phyloP scores from a whole-genome alignment of 345 rosid genomes.

The Eucalyptus cloeziana region DNA sequence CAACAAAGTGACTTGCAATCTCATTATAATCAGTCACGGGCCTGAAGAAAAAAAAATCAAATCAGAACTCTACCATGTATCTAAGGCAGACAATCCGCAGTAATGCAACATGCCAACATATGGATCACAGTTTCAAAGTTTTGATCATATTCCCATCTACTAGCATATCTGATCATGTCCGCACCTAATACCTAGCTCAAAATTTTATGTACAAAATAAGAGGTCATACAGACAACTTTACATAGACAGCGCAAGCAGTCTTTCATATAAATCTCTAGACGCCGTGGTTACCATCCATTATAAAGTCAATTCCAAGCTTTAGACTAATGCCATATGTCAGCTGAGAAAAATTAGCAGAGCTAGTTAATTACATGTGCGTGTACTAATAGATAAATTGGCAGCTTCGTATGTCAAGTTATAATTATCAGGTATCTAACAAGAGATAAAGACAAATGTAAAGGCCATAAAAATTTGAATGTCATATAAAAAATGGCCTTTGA shows the following conservation, averaged over 20 bases:
- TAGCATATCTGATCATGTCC: background rate
- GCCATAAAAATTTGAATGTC: background rate
- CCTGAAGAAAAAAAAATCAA: conserved; percentile 33
- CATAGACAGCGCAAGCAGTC: background rate
- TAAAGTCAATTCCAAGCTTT: background rate
- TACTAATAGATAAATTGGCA: background rate
- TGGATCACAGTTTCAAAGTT: background rate
- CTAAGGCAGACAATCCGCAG: background rate
- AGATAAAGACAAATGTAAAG: background rate
- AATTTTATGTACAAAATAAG: background rate
- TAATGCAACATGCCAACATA: background rate
- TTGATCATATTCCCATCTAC: background rate
- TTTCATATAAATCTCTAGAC: background rate
- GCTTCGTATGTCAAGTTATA: background rate
- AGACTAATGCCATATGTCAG: background rate
- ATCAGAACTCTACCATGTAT: background rate
- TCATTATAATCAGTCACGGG: conserved; percentile 82
- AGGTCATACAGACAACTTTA: background rate
- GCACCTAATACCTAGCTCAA: background rate
- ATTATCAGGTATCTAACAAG: background rate
- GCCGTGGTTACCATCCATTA: background rate
- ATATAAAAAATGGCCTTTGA: background rate
- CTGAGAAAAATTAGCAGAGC: background rate
- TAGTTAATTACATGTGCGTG: background rate
- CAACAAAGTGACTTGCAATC: conserved; percentile 69